Evolutionary conservation across 2,329 filamentous ascomycete species (phyloP), one percentile per base, ranked within the genome.

Genomic region (Ophidiomyces ophidiicola): DNA sequence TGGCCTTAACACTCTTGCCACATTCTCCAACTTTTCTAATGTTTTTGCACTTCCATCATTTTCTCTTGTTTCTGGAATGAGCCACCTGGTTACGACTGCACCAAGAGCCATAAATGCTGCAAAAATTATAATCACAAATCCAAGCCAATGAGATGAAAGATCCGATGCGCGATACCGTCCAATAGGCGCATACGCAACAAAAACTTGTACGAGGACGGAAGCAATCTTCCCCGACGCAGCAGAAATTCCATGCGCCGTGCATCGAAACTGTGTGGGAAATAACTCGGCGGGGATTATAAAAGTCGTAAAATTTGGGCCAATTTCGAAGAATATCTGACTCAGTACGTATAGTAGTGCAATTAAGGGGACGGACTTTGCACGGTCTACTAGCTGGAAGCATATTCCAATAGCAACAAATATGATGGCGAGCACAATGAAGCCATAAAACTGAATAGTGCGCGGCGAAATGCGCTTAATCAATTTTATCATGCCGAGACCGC

Each of bases 401-500:
- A 39, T 5, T 14, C 36, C 36, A 14, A 39, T 39, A 4, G 28
- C 31, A 8, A 39, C 17, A 14, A 39, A 39, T 20, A 39, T 19
- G 3, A 31, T 17, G 10, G 36, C 36, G n/a, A 39, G 19, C 4
- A 39, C 14, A 15, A 32, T 12, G n/a, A 39, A 39, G 18, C 36
- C 36, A 14, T 39, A 39, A 12, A 39, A 28, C 11, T 39, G 36
- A 10, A 43, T 43, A 5, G 41, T 39, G 20, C 41, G 41, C 2
- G 35, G 44, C 5, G 46, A 47, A 19, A 33, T 44, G 14, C 36
- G 37, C 14, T 46, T 44, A 5, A 46, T 44, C 10, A 48, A 31
- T 10, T 39, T 47, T 5, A 48, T 48, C 44, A 48, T 46, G 5
- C 28, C 29, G 11, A 43, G 26, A 3, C 44, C 45, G 6, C 46